Evolutionary conservation across 2,329 filamentous ascomycete genomes (phyloP), one percentile per base, ranked within the genome.

Genomic region (Blastomyces parvus): DNA sequence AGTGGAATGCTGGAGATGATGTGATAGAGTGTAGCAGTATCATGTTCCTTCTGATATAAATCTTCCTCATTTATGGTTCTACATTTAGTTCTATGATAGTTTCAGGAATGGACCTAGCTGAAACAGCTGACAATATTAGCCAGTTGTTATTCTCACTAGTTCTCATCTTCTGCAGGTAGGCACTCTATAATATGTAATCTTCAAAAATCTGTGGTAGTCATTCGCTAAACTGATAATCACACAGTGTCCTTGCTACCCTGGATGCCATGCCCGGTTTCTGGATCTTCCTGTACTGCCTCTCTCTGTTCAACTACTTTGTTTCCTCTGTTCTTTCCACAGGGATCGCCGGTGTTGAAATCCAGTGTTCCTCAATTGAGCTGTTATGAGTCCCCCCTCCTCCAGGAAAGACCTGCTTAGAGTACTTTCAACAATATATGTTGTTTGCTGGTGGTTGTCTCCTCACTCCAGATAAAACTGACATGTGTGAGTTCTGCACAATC

Each of bases 71-170:
- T 66, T 91, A 87, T 73, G 84, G 87, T 59, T 85, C 83, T 17
- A 86, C 88, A 0, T 91, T 91, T 68, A 85, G 88, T 0, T 85
- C 89, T 69, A 86, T 91, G 83, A 83, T 85, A 44, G 89, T 91
- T 63, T 86, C 86, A 0, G 87, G 84, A 1, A 80, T 91, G 48
- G 86, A 86, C 0, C 82, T 88, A 63, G 86, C 87, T 1, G 83
- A 88, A 68, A 89, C 86, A 0, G 88, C 87, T 5, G 83, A 82
- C 6, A 84, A 83, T 57, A 73, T 90, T 22, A 85, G 84, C 61
- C 85, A 84, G 7, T 71, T 88, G 36, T 70, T 87, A 19, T 81
- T 84, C 65, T 80, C 83, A 38, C 79, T 88, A 71, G 82, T 79
- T 66, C 76, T 85, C 46, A 79, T 84, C 63, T 88, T 88, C 77